phyloP scores from a whole-genome alignment of 768 basidiomycete genomes.

The Galerina sulciceps region DNA sequence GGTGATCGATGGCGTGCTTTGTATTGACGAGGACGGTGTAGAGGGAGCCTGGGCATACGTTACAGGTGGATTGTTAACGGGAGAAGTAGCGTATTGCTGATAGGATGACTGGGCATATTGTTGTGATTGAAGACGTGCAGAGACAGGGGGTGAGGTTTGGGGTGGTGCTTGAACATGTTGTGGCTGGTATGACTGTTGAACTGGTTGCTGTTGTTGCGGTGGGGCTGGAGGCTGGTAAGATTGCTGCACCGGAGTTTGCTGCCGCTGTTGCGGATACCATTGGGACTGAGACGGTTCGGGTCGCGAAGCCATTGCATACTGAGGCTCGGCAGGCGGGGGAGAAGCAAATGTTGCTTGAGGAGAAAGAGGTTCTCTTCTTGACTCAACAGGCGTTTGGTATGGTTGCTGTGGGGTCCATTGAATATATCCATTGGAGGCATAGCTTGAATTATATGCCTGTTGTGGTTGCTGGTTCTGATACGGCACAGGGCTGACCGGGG shows the following conservation, averaged over 20 bases:
- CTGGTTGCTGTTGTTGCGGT: neutral
- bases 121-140: conserved; percentile 7
- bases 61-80: neutral
- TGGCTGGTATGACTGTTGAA: neutral
- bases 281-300: conserved; percentile 16
- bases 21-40: conserved; percentile 5
- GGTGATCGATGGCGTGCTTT: conserved; percentile 19
- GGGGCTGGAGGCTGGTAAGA: neutral
- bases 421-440: conserved; percentile 30
- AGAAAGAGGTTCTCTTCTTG: conserved; percentile 19
- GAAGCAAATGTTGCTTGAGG: conserved; percentile 17
- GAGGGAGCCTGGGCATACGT: conserved; percentile 8
- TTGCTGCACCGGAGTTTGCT: conserved; percentile 8
- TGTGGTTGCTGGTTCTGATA: conserved; percentile 36
- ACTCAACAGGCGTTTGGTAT: conserved; percentile 22
- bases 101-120: conserved; percentile 23
- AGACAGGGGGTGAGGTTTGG: neutral
- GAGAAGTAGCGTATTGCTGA: conserved; percentile 25
- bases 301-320: conserved; percentile 18
- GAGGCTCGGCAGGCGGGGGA: conserved; percentile 24
- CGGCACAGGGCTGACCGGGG: conserved; percentile 23
- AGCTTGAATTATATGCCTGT: conserved; percentile 32
- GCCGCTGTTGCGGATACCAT: conserved; percentile 18
- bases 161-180: neutral
- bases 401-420: conserved; percentile 39